Base-by-base conservation (phyloP, 768 basidiomycete genomes). In the Serendipita vermifera region DNA sequence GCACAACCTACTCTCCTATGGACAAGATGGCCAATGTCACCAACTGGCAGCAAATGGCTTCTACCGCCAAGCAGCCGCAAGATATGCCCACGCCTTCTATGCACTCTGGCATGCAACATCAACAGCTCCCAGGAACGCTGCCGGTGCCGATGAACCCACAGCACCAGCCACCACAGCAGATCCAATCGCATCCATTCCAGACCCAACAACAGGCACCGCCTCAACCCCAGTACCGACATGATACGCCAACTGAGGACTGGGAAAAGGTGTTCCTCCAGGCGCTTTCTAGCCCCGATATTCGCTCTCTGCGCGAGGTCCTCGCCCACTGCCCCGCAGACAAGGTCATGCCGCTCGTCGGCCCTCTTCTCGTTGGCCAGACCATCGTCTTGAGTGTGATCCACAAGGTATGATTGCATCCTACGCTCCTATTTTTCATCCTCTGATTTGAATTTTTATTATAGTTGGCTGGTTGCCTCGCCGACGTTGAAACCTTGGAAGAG, bases 61-160 rank as follows among this genome's bases (percentile, higher is more conserved):
- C 54, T 66, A 6, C 64, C 63, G 40, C 38, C 57, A n/a, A 54
- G 59, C 35, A 63, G 66, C 17, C 66, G 65, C 29, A 70, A 71
- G 54, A 68, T 57, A 59, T 48, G 35, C 35, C 46, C 38, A 68
- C 38, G n/a, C n/a, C n/a, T n/a, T 68, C 70, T 39, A 65, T 69
- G 55, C 13, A 70, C 68, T 40, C 75, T 62, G 17, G 68, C 74
- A 63, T 77, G 71, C 53, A 74, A 77, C 40, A 67, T 58, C 33
- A 55, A 62, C 38, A 40, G 31, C 60, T 55, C 33, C 71, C 14
- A 27, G 55, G 17, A 54, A 48, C 57, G 36, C 56, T 27, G 14
- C 57, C 17, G 32, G 33, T 38, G 27, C 66, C 68, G 38, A 40
- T 58, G 7, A 56, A 63, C 38, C 72, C 62, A 60, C 54, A 65